Evolutionary conservation across 345 rosid genomes (phyloP).

Genomic region (Salix suchowensis): DNA sequence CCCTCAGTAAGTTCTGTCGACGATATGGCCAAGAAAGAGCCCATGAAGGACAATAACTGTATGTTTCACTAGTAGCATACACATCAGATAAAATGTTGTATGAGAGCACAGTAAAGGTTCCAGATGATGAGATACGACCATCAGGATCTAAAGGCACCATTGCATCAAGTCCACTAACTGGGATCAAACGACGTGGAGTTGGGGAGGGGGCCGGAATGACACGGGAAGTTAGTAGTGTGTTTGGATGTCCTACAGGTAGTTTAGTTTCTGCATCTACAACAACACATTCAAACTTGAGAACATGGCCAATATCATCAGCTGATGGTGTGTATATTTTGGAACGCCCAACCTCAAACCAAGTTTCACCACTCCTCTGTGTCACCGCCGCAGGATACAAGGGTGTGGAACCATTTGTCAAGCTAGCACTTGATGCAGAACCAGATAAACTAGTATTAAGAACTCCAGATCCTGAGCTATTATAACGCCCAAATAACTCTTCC

Average conservation of each 20-base stretch:
- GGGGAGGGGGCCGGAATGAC: conserved; percentile 99
- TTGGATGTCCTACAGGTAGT: conserved; percentile 54
- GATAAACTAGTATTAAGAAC: conserved; percentile 50
- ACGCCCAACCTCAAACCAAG: conserved; percentile 92
- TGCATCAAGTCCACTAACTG: conserved; percentile 61
- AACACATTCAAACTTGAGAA: conserved; percentile 90
- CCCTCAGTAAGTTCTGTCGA: conserved; percentile 82
- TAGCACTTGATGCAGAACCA: conserved; percentile 60
- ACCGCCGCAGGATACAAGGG: conserved; percentile 66
- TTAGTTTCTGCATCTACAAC: conserved; percentile 80
- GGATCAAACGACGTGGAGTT: conserved; percentile 75
- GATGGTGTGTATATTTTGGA: conserved; percentile 91
- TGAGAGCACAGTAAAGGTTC: conserved; percentile 86
- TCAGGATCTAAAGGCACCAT: conserved; percentile 63
- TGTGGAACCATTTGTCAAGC: conserved; percentile 65
- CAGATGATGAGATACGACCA: conserved; percentile 58
- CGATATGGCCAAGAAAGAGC: conserved; percentile 98
- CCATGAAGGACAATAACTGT: conserved; percentile 96
- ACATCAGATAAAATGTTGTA: conserved; percentile 89
- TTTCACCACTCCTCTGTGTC: conserved; percentile 75
- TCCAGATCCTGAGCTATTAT: conserved; percentile 74
- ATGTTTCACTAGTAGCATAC: conserved; percentile 67
- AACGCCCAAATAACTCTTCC: conserved; percentile 82
- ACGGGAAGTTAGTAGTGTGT: conserved; percentile 70
- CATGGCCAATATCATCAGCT: conserved; percentile 86